phyloP scores from a whole-genome alignment of 495 filamentous ascomycete species.

The Penicillium samsonianum region DNA sequence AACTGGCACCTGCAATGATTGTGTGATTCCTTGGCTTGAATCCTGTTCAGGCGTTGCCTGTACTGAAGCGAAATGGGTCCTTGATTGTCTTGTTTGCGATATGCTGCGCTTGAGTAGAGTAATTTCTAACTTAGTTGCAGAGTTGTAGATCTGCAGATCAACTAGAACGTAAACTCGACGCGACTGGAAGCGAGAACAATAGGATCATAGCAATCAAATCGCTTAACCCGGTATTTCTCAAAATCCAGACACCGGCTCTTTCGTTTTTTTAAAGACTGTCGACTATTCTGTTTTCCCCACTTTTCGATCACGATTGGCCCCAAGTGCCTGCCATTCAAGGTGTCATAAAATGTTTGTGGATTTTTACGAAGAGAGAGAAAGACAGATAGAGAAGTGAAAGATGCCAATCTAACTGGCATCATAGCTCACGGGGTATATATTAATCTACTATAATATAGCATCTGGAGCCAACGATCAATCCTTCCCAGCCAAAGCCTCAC shows the following conservation, averaged over 20 bases:
- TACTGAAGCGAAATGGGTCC: not conserved
- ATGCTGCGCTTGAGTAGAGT: not conserved
- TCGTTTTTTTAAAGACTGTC: no score
- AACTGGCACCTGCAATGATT: not conserved
- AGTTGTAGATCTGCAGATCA: no score
- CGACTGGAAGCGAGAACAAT: not conserved
- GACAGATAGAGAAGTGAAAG: not conserved
- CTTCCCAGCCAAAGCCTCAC: constrained; percentile 59
- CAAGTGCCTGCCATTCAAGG: no score
- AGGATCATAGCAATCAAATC: not conserved
- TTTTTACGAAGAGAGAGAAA: not conserved
- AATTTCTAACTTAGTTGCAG: not conserved
- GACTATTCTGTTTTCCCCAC: no score
- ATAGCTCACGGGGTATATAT: constrained; percentile 20
- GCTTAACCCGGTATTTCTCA: no score
- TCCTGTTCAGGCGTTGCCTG: not conserved
- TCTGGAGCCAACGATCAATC: constrained; percentile 4
- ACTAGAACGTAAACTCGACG: not conserved
- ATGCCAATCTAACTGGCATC: not conserved
- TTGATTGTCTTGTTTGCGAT: not conserved
- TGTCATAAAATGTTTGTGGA: not conserved
- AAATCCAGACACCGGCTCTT: no score
- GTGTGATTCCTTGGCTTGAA: not conserved
- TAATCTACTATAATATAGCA: constrained; percentile 14
- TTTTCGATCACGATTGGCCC: not conserved